These are phyloP conservation scores for Cutaneotrichosporon cyanovorans DNA, from an alignment of 1,284 basidiomycete genomes.

Conservation along the genomic window DNA sequence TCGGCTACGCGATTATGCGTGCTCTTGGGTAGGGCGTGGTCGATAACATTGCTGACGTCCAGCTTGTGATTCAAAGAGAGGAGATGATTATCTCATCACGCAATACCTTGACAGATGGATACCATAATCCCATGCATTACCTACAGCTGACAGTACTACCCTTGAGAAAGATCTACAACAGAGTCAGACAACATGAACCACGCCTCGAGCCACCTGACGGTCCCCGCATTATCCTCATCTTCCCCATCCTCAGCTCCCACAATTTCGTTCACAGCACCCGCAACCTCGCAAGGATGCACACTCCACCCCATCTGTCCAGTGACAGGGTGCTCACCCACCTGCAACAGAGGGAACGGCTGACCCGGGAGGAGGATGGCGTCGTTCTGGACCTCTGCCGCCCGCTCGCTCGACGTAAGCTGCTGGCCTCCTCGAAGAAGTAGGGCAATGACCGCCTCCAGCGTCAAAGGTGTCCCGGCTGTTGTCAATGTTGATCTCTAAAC, in stretches of 20 bases:
- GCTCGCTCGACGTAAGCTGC: neutral
- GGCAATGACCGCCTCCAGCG: constrained; percentile 10
- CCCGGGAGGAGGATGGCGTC: constrained; percentile 19
- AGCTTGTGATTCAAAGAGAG: too few species aligned
- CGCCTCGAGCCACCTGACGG: constrained; percentile 29
- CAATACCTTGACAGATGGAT: too few species aligned
- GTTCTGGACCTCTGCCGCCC: neutral
- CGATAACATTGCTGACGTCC: too few species aligned
- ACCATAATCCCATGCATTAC: too few species aligned
- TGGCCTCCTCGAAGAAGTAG: constrained; percentile 3
- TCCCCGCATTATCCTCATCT: constrained; percentile 4
- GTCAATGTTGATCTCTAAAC: neutral
- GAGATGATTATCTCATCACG: too few species aligned
- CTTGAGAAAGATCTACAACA: constrained; percentile 21
- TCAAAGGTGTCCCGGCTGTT: constrained; percentile 23
- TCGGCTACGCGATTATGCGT: constrained; percentile 62
- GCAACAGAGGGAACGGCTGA: constrained; percentile 29
- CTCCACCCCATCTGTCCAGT: constrained; percentile 26
- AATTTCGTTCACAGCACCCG: constrained; percentile 24
- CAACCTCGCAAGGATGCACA: constrained; percentile 31
- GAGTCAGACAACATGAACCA: constrained; percentile 33
- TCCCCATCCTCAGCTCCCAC: constrained; percentile 5
- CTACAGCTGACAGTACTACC: too few species aligned
- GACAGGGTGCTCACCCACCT: constrained; percentile 26
- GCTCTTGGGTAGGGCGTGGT: constrained; percentile 9